Base-by-base conservation (phyloP, 2,329 filamentous ascomycete genomes). In the Bipolaris zeicola region DNA sequence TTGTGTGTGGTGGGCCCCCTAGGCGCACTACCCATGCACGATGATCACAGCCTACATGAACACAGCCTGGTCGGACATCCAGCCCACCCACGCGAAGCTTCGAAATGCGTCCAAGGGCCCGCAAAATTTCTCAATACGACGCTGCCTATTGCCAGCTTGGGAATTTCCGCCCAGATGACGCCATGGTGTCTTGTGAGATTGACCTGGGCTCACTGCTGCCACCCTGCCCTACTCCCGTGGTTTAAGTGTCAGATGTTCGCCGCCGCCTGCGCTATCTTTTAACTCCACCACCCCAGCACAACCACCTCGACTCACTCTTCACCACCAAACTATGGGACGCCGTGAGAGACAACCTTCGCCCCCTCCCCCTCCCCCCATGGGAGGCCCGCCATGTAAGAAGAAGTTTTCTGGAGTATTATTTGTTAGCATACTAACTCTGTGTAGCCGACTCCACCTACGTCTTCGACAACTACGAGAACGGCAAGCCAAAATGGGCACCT, bases 381-480 rank as follows among this genome's bases (percentile, higher is more conserved):
- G 58, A n/a, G 28, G 10, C 28, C 62, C 57, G 14, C 48, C 33
- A 16, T 49, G 57, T 57, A 49, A 20, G 54, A 39, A 39, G 31
- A 6, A 10, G n/a, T 14, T 26, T 14, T 14, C 6, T 11, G 1
- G 5, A 22, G n/a, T 13, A 43, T 36, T 44, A 3, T n/a, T 28
- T 1, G 26, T 28, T 5, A 18, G 24, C 20, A 16, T 45, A 49
- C 55, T 59, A 34, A 60, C 39, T 24, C 20, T 36, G 10, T 7
- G 8, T 49, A 61, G 63, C 64, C 38, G 62, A 65, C 22, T 60
- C 65, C 45, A 66, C 63, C 18, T 69, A 69, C 53, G 64, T 60
- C 60, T 69, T 69, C 49, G 65, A 69, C 28, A 65, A 63, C 54
- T 69, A 69, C 61, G 66, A 69, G 52, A 65, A 68, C 60, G 66